phyloP scores from a whole-genome alignment of 331 rosid genomes.

The Acacia concinna region DNA sequence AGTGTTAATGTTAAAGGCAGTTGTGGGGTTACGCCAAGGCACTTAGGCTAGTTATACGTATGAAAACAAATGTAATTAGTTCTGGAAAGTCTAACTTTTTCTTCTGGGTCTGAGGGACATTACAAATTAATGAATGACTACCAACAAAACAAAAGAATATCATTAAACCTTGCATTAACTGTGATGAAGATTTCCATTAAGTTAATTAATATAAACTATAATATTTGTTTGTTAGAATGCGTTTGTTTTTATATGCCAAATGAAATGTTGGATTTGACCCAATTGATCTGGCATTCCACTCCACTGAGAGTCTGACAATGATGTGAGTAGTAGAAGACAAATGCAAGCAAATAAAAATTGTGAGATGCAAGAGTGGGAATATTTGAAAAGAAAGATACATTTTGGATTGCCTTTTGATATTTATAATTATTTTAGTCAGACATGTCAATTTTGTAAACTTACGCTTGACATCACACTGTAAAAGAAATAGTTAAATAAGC shows the following conservation, averaged over 20 bases:
- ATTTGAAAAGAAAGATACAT: slow-evolving; percentile 35
- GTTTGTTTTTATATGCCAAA: slow-evolving; percentile 27
- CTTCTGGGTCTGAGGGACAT: background rate
- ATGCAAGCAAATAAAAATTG: slow-evolving; percentile 30
- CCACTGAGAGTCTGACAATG: slow-evolving; percentile 45
- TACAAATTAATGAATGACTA: background rate
- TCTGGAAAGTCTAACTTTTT: background rate
- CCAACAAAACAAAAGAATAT: background rate
- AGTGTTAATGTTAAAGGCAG: background rate
- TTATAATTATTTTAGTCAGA: slow-evolving; percentile 38
- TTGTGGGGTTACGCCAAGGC: slow-evolving; percentile 16
- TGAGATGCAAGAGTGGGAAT: slow-evolving; percentile 25
- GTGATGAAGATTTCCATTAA: slow-evolving; percentile 21
- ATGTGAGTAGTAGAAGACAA: slow-evolving; percentile 74
- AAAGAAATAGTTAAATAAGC: slow-evolving; percentile 36
- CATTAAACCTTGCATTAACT: background rate
- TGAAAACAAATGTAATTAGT: background rate
- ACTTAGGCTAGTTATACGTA: background rate
- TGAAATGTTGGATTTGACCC: slow-evolving; percentile 37
- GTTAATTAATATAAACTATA: background rate
- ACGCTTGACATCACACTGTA: slow-evolving; percentile 65
- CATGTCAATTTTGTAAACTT: slow-evolving; percentile 54
- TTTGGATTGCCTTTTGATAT: slow-evolving; percentile 41
- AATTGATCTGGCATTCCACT: slow-evolving; percentile 77
- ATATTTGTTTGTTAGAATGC: slow-evolving; percentile 24